Evolutionary conservation across 1,284 basidiomycete genomes (phyloP), one percentile per base, ranked within the genome.

Genomic region (Trichosporon ovoides): DNA sequence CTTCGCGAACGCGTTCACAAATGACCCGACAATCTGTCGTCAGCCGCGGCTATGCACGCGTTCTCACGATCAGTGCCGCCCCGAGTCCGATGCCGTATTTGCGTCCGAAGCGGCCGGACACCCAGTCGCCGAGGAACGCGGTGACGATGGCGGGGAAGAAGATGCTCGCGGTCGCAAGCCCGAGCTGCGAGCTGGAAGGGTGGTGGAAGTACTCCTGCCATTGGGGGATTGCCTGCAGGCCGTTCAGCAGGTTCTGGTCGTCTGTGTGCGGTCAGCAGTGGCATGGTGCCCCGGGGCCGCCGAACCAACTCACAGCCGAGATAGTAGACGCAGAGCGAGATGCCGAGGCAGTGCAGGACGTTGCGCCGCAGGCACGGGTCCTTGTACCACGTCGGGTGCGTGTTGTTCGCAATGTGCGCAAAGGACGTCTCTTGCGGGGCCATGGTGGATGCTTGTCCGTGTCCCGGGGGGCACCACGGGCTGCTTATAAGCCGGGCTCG

Each of bases 171-270:
- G 70, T 58, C 38, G 55, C 51, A 13, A 71, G 54, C 31, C 70
- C 68, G 33, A 71, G 68, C 11, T 49, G 52, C 7, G 61, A 56
- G 19, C 65, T 57, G 11, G 51, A 52, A 3, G 69, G 69, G 2
- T 56, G 36, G 24, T 60, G 40, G 49, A 71, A 71, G 62, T 67
- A 71, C 13, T 49, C 57, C 20, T 65, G 59, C 68, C 68, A 70
- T 33, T 52, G 52, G 0, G 64, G 66, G 10, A 68, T 50, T 4
- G 65, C 55, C 31, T 65, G 64, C 24, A 67, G 52, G 56, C 65
- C 68, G 22, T 59, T 67, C 7, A 69, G 57, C 0, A 70, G 57
- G 16, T 55, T 57, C 36, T 64, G 63, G 55, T 70, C 67, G 48
- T 70, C 62, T 61, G 22, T 20, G n/a, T 12, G n/a, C 35, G 19